Evolutionary conservation across 2,329 filamentous ascomycete species (phyloP), one percentile per base, ranked within the genome.

Genomic region (Stachybotrys chlorohalonatus): DNA sequence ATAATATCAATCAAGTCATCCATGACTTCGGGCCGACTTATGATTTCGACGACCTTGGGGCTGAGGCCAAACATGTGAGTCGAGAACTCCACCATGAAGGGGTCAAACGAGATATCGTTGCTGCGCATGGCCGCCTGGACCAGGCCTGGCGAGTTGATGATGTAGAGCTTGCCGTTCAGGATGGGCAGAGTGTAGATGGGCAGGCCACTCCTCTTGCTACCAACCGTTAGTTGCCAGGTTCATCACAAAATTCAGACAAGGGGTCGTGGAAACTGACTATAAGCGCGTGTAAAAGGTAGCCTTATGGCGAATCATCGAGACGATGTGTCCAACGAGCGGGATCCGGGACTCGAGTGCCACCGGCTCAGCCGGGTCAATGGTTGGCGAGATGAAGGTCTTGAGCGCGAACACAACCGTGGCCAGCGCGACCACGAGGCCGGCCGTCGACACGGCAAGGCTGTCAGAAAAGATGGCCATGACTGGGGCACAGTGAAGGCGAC

Each of bases 101-200:
- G 66, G 31, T 73, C 70, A 57, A 78, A 77, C 0, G 68, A 69
- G 30, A 79, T 60, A 11, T 70, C 66, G 30, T 70, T 70, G 15
- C 66, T 67, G 17, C 72, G 69, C 51, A 75, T 64, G 5, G 73
- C 70, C 5, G 68, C 63, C 24, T 68, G 64, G 6, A 72, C 66
- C 0, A 78, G 58, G 1, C 60, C 53, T 0, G 76, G 72, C 0
- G 67, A 67, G 36, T 67, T 71, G 24, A 78, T 69, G 17, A 76
- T 58, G 58, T 79, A 80, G 13, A 74, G 62, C 46, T 73, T 73
- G n/a, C 66, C 61, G 45, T 64, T 69, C 11, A 76, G 61, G 59
- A 78, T 71, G 6, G 70, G 72, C 6, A 79, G 61, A 1, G 76
- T 76, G 47, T 69, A 74, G 54, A 76, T 73, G 1, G 65, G 64